phyloP scores from a whole-genome alignment of 352 stramenopile genomes.

The Blastocystis sp. region DNA sequence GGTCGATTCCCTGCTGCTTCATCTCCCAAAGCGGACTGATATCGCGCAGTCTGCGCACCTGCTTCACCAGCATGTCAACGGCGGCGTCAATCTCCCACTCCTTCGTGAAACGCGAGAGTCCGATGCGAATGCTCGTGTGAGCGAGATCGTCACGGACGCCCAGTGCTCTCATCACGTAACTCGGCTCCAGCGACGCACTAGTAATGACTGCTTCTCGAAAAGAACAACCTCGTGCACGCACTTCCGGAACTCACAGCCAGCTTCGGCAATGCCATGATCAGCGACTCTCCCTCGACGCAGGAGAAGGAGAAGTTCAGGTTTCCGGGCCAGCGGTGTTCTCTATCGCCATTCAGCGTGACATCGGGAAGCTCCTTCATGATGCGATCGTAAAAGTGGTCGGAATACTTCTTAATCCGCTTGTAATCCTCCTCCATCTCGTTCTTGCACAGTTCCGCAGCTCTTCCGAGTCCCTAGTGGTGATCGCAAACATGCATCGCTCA shows the following conservation, averaged over 20 bases:
- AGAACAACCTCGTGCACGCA: constrained; percentile 76
- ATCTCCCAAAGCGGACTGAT: constrained; percentile 99
- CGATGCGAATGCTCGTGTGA: constrained; percentile 91
- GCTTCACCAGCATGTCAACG: constrained; percentile 78
- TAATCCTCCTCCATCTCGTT: constrained; percentile 88
- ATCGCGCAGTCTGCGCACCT: constrained; percentile 87
- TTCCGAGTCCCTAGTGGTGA: constrained; percentile 69
- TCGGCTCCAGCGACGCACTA: constrained; percentile 86
- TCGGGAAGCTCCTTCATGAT: constrained; percentile 77
- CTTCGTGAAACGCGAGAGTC: constrained; percentile 92
- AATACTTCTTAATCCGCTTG: constrained; percentile 71
- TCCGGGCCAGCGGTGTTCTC: constrained; percentile 78
- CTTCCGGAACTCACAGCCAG: constrained; percentile 90
- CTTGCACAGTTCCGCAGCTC: constrained; percentile 78
- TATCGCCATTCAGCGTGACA: constrained; percentile 89
- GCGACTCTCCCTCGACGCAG: constrained; percentile 95
- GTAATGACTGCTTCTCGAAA: constrained; percentile 43
- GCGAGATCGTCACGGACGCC: constrained; percentile 95
- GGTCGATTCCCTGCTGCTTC: constrained; percentile 97
- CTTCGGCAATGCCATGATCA: constrained; percentile 92
- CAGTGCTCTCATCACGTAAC: constrained; percentile 92
- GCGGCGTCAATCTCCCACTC: constrained; percentile 92
- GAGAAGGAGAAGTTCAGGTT: constrained; percentile 98
- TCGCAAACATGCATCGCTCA: constrained; percentile 61
- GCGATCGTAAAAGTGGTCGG: constrained; percentile 76